A percentile compares a stretch with the other conserved stretches of the same genome.
These are phyloP conservation scores for Mariannaea sp. DNA, from an alignment of 2,329 filamentous ascomycete genomes.

Conservation along the genomic window DNA sequence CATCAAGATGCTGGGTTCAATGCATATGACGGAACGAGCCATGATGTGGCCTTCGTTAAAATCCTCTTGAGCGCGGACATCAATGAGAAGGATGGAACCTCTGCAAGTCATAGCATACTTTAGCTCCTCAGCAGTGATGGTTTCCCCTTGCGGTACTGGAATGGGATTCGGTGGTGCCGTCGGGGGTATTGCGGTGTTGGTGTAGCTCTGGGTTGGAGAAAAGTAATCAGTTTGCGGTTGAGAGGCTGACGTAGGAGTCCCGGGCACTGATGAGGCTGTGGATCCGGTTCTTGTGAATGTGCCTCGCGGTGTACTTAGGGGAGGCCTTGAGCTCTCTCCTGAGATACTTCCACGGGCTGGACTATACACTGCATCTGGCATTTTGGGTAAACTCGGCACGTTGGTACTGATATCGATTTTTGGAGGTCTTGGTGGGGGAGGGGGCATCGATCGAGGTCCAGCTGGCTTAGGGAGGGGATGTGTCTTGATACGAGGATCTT, in stretches of 20 bases:
- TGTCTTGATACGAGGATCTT: slow-evolving; percentile 59
- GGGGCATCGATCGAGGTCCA: slow-evolving; percentile 60
- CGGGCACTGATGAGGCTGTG: slow-evolving; percentile 47
- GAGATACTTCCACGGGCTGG: slow-evolving; percentile 74
- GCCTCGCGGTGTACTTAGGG: slow-evolving; percentile 66
- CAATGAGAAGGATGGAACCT: slow-evolving; percentile 76
- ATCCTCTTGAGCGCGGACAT: slow-evolving; percentile 77
- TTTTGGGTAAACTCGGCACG: slow-evolving; percentile 66
- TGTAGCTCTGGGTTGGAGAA: slow-evolving; percentile 36
- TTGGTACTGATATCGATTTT: slow-evolving; percentile 56
- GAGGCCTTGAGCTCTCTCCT: slow-evolving; percentile 66
- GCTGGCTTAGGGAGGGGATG: slow-evolving; percentile 46
- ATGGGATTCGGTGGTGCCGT: slow-evolving; percentile 47
- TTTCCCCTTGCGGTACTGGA: slow-evolving; percentile 58
- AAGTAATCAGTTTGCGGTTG: slow-evolving; percentile 43
- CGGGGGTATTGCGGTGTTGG: slow-evolving; percentile 37
- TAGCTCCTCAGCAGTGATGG: slow-evolving; percentile 71
- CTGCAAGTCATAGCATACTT: slow-evolving; percentile 67
- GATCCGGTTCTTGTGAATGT: slow-evolving; percentile 67
- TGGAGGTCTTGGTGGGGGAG: slow-evolving; percentile 49
- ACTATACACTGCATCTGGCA: slow-evolving; percentile 77
- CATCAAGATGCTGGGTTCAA: slow-evolving; percentile 78
- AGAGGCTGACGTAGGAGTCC: slow-evolving; percentile 36
- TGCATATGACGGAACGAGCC: slow-evolving; percentile 81
- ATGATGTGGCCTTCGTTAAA: slow-evolving; percentile 92